Conservation (phyloP, 345 rosid species). For the Raphanus sativus region DNA sequence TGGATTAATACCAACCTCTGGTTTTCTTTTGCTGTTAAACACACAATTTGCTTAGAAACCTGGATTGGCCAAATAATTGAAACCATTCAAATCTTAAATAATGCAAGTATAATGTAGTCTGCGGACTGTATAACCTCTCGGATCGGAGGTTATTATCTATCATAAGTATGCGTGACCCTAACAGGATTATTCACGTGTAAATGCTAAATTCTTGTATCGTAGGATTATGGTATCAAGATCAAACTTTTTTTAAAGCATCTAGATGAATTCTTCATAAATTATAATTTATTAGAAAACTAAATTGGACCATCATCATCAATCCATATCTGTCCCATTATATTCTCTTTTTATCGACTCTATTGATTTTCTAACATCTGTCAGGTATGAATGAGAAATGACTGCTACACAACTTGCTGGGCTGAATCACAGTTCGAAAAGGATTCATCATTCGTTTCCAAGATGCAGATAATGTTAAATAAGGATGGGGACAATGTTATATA, state of each 20-base stretch:
- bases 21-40: conserved; percentile 6
- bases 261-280: background rate
- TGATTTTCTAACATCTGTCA: conserved; percentile 18
- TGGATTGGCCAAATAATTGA: conserved; percentile 10
- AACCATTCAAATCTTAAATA: background rate
- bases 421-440: conserved; percentile 19
- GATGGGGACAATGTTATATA: conserved; percentile 12
- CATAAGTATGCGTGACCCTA: conserved; percentile 18
- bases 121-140: background rate
- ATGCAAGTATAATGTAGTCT: conserved; percentile 5
- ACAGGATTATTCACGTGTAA: conserved; percentile 14
- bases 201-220: conserved; percentile 3
- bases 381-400: conserved; percentile 31
- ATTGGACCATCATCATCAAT: background rate
- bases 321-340: conserved; percentile 10
- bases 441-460: conserved; percentile 28
- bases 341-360: background rate
- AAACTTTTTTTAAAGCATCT: background rate
- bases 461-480: conserved; percentile 24
- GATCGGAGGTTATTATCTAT: conserved; percentile 2
- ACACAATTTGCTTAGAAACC: conserved; percentile 18
- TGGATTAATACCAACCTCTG: conserved; percentile 27
- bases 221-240: conserved; percentile 6
- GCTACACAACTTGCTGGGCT: conserved; percentile 29
- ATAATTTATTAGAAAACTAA: background rate